Evolutionary conservation across 78 protist genomes (phyloP).

Genomic region (Dictyostelium citrinum): DNA sequence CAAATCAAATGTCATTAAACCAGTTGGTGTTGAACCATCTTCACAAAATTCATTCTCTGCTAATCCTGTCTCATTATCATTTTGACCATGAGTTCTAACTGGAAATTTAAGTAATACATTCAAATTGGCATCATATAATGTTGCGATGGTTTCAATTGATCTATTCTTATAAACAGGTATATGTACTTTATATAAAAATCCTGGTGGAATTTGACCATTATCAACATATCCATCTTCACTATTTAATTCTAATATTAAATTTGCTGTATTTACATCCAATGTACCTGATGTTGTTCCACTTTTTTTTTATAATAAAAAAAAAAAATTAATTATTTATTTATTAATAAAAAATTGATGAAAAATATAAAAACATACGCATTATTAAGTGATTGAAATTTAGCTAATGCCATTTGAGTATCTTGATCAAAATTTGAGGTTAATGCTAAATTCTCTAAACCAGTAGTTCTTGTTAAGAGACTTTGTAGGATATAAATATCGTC

Average conservation of each 20-base stretch:
- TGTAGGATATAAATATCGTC: slow-evolving; percentile 37
- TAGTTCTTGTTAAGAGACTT: background rate
- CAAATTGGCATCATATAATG: slow-evolving; percentile 45
- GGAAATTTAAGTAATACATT: slow-evolving; percentile 34
- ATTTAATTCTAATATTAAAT: background rate
- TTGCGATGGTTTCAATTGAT: slow-evolving; percentile 74
- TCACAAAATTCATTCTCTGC: slow-evolving; percentile 45
- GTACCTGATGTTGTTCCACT: background rate
- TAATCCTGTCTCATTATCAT: background rate
- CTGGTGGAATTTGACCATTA: slow-evolving; percentile 75
- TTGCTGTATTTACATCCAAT: slow-evolving; percentile 28
- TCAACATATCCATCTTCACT: slow-evolving; percentile 74
- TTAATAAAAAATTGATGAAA: background rate
- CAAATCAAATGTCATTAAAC: slow-evolving; percentile 72
- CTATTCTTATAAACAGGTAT: slow-evolving; percentile 72
- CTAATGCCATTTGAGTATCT: background rate
- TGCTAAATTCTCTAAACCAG: slow-evolving; percentile 26
- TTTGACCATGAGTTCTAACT: slow-evolving; percentile 79
- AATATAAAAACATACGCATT: background rate
- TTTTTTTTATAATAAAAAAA: background rate
- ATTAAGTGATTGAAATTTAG: slow-evolving; percentile 13
- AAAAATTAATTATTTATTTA: background rate
- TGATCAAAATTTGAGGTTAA: slow-evolving; percentile 5
- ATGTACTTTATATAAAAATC: slow-evolving; percentile 70
- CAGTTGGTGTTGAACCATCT: slow-evolving; percentile 79